Conservation (phyloP, 768 basidiomycete species). For the Lentinula guzmanii region DNA sequence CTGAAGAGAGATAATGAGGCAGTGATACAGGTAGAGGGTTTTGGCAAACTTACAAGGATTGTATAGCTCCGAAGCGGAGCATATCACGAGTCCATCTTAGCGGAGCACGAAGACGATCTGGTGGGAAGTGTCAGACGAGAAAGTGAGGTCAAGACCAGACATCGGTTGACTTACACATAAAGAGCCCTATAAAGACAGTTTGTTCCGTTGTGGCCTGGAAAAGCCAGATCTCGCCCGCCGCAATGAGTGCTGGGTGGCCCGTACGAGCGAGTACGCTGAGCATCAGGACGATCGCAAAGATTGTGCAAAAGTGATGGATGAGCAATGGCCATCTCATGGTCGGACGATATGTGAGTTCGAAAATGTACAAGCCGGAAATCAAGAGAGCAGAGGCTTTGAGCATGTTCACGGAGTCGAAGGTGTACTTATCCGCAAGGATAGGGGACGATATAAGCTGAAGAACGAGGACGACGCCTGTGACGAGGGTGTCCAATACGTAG, state of each 20-base stretch:
- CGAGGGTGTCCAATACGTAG: neutral
- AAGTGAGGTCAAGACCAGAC: neutral
- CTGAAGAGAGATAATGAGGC: neutral
- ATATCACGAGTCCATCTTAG: neutral
- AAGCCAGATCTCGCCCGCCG: neutral
- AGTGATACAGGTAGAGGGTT: neutral
- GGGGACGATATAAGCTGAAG: neutral
- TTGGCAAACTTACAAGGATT: neutral
- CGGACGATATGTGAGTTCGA: neutral
- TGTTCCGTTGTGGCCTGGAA: slow-evolving; percentile 3
- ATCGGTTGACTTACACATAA: neutral
- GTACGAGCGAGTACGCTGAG: neutral
- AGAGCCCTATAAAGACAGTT: neutral
- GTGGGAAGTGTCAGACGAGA: neutral
- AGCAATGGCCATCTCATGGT: neutral
- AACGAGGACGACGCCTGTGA: neutral
- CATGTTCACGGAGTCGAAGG: neutral
- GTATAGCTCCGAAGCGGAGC: neutral
- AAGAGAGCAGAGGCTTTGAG: neutral
- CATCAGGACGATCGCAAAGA: neutral
- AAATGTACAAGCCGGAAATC: neutral
- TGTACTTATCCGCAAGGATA: neutral
- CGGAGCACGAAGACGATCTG: neutral
- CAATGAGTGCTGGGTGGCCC: neutral
- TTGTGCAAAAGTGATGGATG: neutral